Base-by-base conservation (phyloP, 306 rosid species). In the Fagus crenata region DNA sequence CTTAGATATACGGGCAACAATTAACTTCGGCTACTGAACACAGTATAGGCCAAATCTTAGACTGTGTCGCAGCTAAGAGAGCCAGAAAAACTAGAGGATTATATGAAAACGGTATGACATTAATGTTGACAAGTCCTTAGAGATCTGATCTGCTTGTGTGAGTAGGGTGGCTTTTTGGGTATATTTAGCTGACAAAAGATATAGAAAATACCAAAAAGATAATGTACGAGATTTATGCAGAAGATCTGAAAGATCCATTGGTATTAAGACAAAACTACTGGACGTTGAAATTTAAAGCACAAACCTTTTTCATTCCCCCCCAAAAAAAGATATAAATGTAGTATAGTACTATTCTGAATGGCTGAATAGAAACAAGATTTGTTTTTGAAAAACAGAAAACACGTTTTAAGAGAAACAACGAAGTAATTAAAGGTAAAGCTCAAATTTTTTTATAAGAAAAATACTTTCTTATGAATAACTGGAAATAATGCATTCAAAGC, bases 21-120 rank as follows among this genome's bases (percentile, higher is more conserved):
- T 22, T 2, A 71, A 40, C 28, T 15, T 39, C 85, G 40, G 49
- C 69, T 54, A 73, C 70, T 61, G 55, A 40, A 51, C 67, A 67
- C 9, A 43, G 51, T 40, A 39, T 31, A 64, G 69, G 69, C 60
- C 56, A 60, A 75, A 78, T 51, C 71, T 63, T 13, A 35, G 69
- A 35, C 67, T 35, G 42, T 35, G 1, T 63, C 42, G n/a, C 69
- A 17, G 69, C 69, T 63, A 40, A 35, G 35, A 35, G 43, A 63
- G 69, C 13, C 43, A 63, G 69, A 63, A 46, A 22, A 63, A 63
- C 69, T 5, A 36, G 11, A 33, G 43, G 69, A 63, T 35, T 39
- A 63, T 4, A 42, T n/a, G 5, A 63, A 63, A 63, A 63, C 69
- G 43, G 69, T 13, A 63, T 63, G 43, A 5, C 69, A 63, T 35